Base-by-base conservation (phyloP, 192 early-diverging fungal species). In the Spizellomyces punctatus region DNA sequence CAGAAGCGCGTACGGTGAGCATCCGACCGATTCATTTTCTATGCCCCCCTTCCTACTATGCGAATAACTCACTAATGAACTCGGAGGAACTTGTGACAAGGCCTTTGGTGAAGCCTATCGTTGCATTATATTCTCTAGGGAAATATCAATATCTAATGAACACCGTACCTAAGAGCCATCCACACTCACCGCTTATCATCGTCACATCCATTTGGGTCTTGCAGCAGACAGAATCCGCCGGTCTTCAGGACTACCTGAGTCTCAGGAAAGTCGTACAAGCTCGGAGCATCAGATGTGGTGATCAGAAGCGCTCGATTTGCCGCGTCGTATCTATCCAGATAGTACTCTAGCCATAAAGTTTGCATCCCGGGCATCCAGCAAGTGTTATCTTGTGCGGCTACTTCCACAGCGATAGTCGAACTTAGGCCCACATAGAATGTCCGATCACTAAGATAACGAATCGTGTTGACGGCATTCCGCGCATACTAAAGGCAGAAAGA, bases 351-450 rank as follows among this genome's bases (percentile, higher is more conserved):
- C 72, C 72, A 73, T 7, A 66, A 42, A 12, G 8, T 54, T 21
- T 22, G 64, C 47, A 17, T 6, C 5, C 46, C 54, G 42, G 63
- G 63, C 19, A 66, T 14, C 63, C 63, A 73, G 14, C 21, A 1
- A 6, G 50, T 73, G 52, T 17, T 16, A 44, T 73, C 72, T 6
- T 73, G 48, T 0, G 54, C 63, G 6, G 64, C 64, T 10, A 57
- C 54, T 48, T 73, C 72, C 44, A 73, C 50, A 8, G 72, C 72
- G 2, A 73, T 12, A 45, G 55, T 56, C 9, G 63, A 55, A 46
- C 43, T 27, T 19, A 48, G 41, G 52, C 42, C 44, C 42, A 58
- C 17, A n/a, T 42, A 8, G 43, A 55, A 73, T 6, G 60, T 44
- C 5, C 60, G 46, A 43, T 72, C 41, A 16, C 47, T 54, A 1